phyloP scores from a whole-genome alignment of 1,139 yeast species.

The Starmera stellimalicola region DNA sequence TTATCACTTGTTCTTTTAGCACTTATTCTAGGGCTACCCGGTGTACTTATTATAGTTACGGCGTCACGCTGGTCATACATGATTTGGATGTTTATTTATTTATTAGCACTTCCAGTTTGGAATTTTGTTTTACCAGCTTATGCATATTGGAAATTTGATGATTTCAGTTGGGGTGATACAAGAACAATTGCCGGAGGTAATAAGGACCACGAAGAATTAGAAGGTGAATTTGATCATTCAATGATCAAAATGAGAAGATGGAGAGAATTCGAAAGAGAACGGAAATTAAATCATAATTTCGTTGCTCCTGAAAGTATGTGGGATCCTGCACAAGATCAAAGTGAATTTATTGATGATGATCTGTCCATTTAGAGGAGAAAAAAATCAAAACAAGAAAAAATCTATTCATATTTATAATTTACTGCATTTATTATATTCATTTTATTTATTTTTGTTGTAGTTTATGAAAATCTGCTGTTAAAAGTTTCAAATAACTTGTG shows the following conservation, averaged over 20 bases:
- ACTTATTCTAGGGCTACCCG: constrained; percentile 85
- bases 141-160: constrained; percentile 96
- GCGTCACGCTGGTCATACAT: constrained; percentile 72
- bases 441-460: not conserved
- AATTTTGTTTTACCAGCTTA: constrained; percentile 83
- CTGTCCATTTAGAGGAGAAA: constrained; percentile 5
- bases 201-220: constrained; percentile 53
- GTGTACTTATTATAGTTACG: constrained; percentile 76
- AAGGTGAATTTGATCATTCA: constrained; percentile 84
- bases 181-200: constrained; percentile 70
- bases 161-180: constrained; percentile 98
- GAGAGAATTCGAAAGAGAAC: constrained; percentile 84
- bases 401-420: constrained; percentile 1
- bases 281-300: constrained; percentile 9
- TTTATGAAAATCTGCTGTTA: constrained; percentile 1
- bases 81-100: constrained; percentile 73
- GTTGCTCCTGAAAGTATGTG: constrained; percentile 17
- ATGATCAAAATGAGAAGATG: constrained; percentile 85
- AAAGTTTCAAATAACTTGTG: not conserved
- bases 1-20: constrained; percentile 74
- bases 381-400: too few relatives aligned
- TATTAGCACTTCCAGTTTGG: constrained; percentile 88
- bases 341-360: constrained; percentile 6
- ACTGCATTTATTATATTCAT: not conserved
- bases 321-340: constrained; percentile 15